Base-by-base conservation (phyloP, 805 yeast genomes). In the Kregervanrija fluxuum region DNA sequence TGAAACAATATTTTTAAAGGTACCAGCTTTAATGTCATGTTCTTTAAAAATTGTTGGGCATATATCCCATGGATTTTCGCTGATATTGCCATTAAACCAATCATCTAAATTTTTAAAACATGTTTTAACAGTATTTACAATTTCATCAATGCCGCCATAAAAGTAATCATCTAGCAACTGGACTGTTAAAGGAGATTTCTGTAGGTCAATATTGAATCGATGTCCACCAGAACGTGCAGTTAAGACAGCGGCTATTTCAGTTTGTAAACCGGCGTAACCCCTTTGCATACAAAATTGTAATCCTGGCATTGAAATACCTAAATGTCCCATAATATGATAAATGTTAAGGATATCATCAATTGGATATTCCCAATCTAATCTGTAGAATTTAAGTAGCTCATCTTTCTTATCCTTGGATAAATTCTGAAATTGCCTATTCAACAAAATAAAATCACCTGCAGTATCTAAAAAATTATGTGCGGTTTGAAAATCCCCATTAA, bases 401-500 rank as follows among this genome's bases (percentile, higher is more conserved):
- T 34, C 28, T 3, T 43, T 17, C 13, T 47, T 40, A 0, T 38
- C 40, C 6, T 36, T 16, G 4, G 56, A 48, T 5, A 61, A 48
- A 40, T 66, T 60, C 15, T 55, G 48, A 11, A 67, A 52, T 43
- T 73, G 57, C 38, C 69, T 67, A 12, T 68, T 50, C 48, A 81
- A 51, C 5, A 68, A 54, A 8, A 82, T 53, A 54, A 81, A 71
- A 54, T 82, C 89, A 2, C 85, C 88, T 22, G 82, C 82, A 0
- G 80, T 68, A 52, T 82, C 88, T 12, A 80, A 54, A 38, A 66
- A 75, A 4, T 62, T 49, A 51, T 82, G 88, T 0, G 86, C 85
- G 2, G 56, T 51, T 2, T 64, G 59, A 12, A 55, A 52, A 47
- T 73, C 70, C 0, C 79, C 82, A 44, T 62, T 68, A 54, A 80